Percentiles rank a stretch among this genome's conserved stretches.
phyloP scores from a whole-genome alignment of 1,284 basidiomycete genomes.

The Ganoderma lingzhi region DNA sequence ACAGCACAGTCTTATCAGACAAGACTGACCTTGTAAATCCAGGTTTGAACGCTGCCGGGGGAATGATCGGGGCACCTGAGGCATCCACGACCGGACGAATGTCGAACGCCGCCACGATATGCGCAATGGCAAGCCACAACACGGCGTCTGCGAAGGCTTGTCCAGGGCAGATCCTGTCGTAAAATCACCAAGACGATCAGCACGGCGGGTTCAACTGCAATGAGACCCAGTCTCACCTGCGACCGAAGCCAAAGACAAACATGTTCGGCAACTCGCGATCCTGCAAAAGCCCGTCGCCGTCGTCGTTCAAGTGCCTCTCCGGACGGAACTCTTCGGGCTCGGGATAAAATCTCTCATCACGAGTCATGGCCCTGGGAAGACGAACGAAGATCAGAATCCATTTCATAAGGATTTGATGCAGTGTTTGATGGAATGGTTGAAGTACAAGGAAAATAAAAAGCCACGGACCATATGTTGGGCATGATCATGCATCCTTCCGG shows the following conservation, averaged over 20 bases:
- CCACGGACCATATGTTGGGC: conserved; percentile 53
- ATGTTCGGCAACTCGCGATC: conserved; percentile 13
- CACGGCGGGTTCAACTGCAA: not conserved
- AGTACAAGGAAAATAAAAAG: not conserved
- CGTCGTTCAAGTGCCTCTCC: conserved; percentile 35
- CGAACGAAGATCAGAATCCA: not conserved
- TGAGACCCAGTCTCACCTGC: conserved; percentile 40
- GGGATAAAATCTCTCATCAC: conserved; percentile 31
- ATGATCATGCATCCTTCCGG: conserved; percentile 55
- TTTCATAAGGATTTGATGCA: not conserved
- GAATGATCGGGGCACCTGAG: conserved; percentile 33
- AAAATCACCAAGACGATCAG: not conserved
- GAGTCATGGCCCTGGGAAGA: conserved; percentile 39
- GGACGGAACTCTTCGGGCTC: conserved; percentile 39
- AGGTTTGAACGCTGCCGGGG: conserved; percentile 31
- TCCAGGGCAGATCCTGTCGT: conserved; percentile 41
- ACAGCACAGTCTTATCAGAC: not conserved
- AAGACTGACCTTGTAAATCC: conserved; percentile 28
- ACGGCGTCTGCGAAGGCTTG: conserved; percentile 37
- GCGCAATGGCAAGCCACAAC: conserved; percentile 38
- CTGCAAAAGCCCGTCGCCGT: conserved; percentile 10
- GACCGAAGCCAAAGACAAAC: conserved; percentile 30
- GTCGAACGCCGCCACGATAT: conserved; percentile 37
- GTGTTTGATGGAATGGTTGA: not conserved
- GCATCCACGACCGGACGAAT: conserved; percentile 35